A percentile compares a stretch with the other conserved stretches of the same genome.
Conservation (phyloP, 495 filamentous ascomycete genomes). For the Trichoderma gamsii region DNA sequence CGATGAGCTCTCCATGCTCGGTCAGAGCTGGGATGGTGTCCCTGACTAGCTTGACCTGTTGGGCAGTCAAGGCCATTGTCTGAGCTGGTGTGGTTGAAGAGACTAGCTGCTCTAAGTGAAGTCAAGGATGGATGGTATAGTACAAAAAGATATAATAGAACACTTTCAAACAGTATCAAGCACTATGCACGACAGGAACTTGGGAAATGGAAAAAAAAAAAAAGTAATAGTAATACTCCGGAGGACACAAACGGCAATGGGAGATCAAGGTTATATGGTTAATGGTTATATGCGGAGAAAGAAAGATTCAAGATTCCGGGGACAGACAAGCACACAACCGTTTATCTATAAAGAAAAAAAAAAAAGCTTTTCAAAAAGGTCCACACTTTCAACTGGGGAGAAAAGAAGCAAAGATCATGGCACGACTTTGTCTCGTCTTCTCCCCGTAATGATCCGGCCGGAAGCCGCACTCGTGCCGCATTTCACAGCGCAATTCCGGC, state of each 20-base stretch:
- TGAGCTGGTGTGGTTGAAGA: not conserved
- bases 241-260: not conserved
- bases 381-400: not conserved
- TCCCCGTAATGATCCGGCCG: not conserved
- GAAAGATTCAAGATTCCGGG: not conserved
- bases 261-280: not conserved
- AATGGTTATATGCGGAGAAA: not conserved
- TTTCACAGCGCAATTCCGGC: not conserved
- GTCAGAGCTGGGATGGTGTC: conserved; percentile 46
- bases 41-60: conserved; percentile 37
- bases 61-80: conserved; percentile 38
- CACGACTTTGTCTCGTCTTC: not conserved
- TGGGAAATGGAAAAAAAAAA: not conserved
- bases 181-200: not conserved
- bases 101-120: no score
- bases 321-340: not conserved
- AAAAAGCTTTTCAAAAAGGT: not conserved
- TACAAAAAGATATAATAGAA: not conserved
- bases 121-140: not conserved
- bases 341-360: not conserved
- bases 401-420: not conserved
- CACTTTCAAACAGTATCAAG: not conserved
- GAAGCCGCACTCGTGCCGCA: not conserved
- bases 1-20: conserved; percentile 60
- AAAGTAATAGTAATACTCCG: not conserved